Conservation (phyloP, 1,284 basidiomycete genomes). For the Puccinia horiana region DNA sequence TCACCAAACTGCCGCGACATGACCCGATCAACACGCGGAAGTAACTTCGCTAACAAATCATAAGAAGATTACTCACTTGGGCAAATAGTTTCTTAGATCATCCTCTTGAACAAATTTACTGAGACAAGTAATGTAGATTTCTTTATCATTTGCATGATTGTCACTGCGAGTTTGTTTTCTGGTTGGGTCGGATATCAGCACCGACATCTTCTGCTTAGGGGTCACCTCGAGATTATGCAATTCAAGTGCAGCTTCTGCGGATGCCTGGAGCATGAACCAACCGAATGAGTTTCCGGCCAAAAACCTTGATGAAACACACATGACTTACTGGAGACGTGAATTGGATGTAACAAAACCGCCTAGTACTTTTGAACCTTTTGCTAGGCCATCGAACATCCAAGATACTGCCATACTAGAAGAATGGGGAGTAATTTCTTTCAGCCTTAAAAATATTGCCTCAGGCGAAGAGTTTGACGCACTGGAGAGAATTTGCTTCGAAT, state of each 20-base stretch:
- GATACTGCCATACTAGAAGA: constrained; percentile 74
- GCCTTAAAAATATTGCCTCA: background rate
- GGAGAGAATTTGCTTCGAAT: constrained; percentile 76
- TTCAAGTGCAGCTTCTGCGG: constrained; percentile 75
- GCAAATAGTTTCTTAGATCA: constrained; percentile 76
- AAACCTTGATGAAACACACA: background rate
- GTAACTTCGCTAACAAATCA: background rate
- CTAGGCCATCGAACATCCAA: constrained; percentile 98
- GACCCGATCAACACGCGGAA: background rate
- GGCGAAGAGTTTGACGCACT: constrained; percentile 61
- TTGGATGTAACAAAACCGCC: constrained; percentile 94
- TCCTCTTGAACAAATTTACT: constrained; percentile 71
- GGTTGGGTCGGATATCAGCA: constrained; percentile 86
- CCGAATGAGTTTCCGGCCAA: background rate
- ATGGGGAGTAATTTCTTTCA: background rate
- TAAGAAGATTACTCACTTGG: constrained; percentile 62
- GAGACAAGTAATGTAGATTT: constrained; percentile 81
- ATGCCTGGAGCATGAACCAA: constrained; percentile 61
- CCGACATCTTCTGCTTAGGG: constrained; percentile 66
- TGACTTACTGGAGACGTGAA: constrained; percentile 74
- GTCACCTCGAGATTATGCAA: constrained; percentile 75
- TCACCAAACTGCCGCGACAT: constrained; percentile 68
- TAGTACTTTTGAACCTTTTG: constrained; percentile 84
- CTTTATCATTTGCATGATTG: constrained; percentile 73
- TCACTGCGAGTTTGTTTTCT: constrained; percentile 84